Percentiles rank a stretch among this genome's conserved stretches.
These are phyloP conservation scores for Wickerhamiella vanderwaltii DNA, from an alignment of 805 yeast species.

Conservation along the genomic window DNA sequence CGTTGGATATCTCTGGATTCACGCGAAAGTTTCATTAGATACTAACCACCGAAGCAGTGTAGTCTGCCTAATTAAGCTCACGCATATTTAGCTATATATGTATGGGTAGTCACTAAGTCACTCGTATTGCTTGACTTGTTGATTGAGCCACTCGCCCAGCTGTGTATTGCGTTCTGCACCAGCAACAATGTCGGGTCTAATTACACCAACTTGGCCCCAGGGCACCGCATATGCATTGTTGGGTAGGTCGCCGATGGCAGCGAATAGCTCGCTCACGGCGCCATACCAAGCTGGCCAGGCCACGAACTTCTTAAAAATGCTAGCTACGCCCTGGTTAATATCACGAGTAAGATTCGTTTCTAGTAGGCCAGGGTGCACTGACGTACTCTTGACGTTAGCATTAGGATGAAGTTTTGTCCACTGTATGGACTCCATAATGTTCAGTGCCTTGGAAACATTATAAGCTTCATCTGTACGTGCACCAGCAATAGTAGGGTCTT, in stretches of 20 bases:
- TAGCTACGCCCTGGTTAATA: background rate
- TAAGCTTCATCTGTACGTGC: slow-evolving; percentile 21
- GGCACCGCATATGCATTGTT: slow-evolving; percentile 31
- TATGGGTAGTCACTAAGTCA: too few species aligned
- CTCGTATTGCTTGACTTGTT: too few species aligned
- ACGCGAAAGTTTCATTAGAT: too few species aligned
- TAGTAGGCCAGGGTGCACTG: slow-evolving; percentile 35
- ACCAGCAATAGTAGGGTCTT: slow-evolving; percentile 25
- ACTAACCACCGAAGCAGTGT: too few species aligned
- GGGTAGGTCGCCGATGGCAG: slow-evolving; percentile 30
- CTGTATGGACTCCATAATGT: slow-evolving; percentile 28
- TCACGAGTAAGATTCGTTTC: slow-evolving; percentile 29
- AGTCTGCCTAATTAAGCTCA: too few species aligned
- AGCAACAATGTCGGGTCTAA: slow-evolving; percentile 30
- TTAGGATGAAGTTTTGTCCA: slow-evolving; percentile 30
- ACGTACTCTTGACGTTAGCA: slow-evolving; percentile 27
- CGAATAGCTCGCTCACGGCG: slow-evolving; percentile 35
- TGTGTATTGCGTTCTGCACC: slow-evolving; percentile 25
- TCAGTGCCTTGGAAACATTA: slow-evolving; percentile 36
- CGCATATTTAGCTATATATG: too few species aligned
- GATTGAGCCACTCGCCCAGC: slow-evolving; percentile 8
- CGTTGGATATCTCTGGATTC: too few species aligned
- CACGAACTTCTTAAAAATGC: slow-evolving; percentile 10
- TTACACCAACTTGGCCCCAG: slow-evolving; percentile 32
- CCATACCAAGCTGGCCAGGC: slow-evolving; percentile 28